phyloP scores from a whole-genome alignment of 495 filamentous ascomycete species.

The Penicillium paxilli region DNA sequence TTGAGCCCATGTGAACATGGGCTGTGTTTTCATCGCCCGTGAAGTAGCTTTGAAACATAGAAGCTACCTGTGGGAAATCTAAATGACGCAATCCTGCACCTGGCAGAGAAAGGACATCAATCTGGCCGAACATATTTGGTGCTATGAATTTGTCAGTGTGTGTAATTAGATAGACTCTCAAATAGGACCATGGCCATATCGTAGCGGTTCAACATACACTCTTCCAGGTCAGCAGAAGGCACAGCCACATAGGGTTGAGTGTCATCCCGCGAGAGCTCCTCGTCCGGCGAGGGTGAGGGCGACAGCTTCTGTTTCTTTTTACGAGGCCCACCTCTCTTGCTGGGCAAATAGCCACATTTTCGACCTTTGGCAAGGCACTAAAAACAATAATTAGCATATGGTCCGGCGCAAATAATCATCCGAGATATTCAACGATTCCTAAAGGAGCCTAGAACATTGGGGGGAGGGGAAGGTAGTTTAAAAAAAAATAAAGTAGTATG shows the following conservation, averaged over 20 bases:
- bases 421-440: neutral
- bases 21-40: conserved; percentile 22
- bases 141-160: conserved; percentile 21
- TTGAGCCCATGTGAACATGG: conserved; percentile 34
- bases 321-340: conserved; percentile 57
- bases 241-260: conserved; percentile 18
- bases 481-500: neutral
- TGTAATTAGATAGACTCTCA: neutral
- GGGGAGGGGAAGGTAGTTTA: neutral
- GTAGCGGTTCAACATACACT: conserved; percentile 31
- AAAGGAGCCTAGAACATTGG: neutral
- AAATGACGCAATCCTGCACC: conserved; percentile 44
- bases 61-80: conserved; percentile 39
- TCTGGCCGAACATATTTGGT: conserved; percentile 42
- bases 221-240: conserved; percentile 31
- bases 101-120: conserved; percentile 44
- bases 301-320: conserved; percentile 42
- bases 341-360: conserved; percentile 56
- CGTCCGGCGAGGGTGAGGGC: conserved; percentile 23
- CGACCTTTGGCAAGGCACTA: conserved; percentile 55
- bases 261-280: conserved; percentile 22
- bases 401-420: neutral
- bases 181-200: too few species aligned
- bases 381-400: neutral
- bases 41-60: conserved; percentile 41